Conservation (phyloP, 2,329 filamentous ascomycete species). For the Metarhizium sp. region DNA sequence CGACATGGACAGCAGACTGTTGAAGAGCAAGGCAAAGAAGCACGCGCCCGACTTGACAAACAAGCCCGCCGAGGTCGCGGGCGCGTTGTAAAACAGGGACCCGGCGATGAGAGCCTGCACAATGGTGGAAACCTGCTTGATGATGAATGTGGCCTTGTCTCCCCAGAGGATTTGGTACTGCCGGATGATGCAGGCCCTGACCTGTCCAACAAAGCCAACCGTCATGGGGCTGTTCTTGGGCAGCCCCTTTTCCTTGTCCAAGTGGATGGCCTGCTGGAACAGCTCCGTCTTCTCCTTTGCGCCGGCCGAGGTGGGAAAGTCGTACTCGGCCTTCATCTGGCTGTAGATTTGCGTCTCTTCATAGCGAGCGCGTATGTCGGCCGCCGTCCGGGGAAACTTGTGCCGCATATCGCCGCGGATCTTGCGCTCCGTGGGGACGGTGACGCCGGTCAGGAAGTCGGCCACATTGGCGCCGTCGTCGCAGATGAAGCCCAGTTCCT, state of each 20-base stretch:
- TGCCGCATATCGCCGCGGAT: too few species aligned
- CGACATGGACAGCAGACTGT: slow-evolving; percentile 52
- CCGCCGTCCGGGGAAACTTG: slow-evolving; percentile 11
- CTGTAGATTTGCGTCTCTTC: slow-evolving; percentile 39
- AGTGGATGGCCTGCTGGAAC: slow-evolving; percentile 42
- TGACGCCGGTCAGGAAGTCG: slow-evolving; percentile 46
- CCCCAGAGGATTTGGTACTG: slow-evolving; percentile 59
- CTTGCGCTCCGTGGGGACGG: too few species aligned
- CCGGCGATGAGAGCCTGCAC: slow-evolving; percentile 53
- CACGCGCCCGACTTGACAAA: slow-evolving; percentile 56
- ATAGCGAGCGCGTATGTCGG: slow-evolving; percentile 38
- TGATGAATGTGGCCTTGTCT: slow-evolving; percentile 53
- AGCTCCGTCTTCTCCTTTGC: slow-evolving; percentile 39
- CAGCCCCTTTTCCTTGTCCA: slow-evolving; percentile 46
- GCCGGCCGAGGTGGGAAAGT: slow-evolving; percentile 41
- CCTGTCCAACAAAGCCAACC: slow-evolving; percentile 42
- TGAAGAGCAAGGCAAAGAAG: slow-evolving; percentile 56
- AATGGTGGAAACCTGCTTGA: slow-evolving; percentile 51
- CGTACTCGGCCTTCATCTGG: slow-evolving; percentile 45
- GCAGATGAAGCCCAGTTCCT: slow-evolving; percentile 53
- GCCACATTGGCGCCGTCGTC: slow-evolving; percentile 52
- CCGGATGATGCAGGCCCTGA: slow-evolving; percentile 44
- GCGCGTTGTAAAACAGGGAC: slow-evolving; percentile 59
- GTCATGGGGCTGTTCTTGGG: slow-evolving; percentile 46
- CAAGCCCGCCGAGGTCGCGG: slow-evolving; percentile 45